Conservation (phyloP, 257 asterid species). For the Asclepias syriaca region DNA sequence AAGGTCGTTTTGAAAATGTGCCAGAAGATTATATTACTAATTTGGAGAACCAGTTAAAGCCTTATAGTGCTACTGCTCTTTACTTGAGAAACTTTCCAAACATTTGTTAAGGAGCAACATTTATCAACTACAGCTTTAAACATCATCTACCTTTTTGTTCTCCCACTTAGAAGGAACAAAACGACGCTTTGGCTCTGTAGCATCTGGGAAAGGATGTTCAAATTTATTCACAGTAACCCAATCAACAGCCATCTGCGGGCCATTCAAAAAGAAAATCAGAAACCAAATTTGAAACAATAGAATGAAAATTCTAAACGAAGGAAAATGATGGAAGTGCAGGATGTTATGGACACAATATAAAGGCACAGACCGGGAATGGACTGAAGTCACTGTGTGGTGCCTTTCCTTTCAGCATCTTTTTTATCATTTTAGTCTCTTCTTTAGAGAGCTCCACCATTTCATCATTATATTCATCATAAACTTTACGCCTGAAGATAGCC, state of each 20-base stretch:
- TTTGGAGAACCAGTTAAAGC: not conserved
- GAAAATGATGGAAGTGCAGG: not conserved
- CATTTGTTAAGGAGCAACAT: conserved; percentile 7
- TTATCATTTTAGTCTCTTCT: conserved; percentile 54
- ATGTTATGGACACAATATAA: conserved; percentile 1
- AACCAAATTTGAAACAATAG: not conserved
- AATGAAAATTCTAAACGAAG: not conserved
- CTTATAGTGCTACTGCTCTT: not conserved
- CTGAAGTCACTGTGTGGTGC: conserved; percentile 95
- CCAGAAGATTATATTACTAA: not conserved
- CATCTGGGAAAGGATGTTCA: conserved; percentile 80
- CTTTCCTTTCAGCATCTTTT: conserved; percentile 68
- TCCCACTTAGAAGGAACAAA: conserved; percentile 95
- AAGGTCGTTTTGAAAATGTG: not conserved
- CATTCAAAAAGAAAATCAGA: conserved; percentile 12
- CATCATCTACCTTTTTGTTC: conserved; percentile 56
- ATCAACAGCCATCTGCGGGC: conserved; percentile 74
- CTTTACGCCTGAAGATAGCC: conserved; percentile 62
- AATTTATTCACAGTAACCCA: conserved; percentile 77
- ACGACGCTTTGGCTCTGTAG: conserved; percentile 98
- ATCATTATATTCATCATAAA: conserved; percentile 78
- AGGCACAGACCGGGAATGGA: conserved; percentile 71
- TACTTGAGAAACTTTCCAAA: not conserved
- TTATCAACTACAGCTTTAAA: not conserved
- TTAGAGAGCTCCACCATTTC: conserved; percentile 86